Conservation (phyloP, 768 basidiomycete genomes). For the Tylopilus plumbeoviolaceoides region DNA sequence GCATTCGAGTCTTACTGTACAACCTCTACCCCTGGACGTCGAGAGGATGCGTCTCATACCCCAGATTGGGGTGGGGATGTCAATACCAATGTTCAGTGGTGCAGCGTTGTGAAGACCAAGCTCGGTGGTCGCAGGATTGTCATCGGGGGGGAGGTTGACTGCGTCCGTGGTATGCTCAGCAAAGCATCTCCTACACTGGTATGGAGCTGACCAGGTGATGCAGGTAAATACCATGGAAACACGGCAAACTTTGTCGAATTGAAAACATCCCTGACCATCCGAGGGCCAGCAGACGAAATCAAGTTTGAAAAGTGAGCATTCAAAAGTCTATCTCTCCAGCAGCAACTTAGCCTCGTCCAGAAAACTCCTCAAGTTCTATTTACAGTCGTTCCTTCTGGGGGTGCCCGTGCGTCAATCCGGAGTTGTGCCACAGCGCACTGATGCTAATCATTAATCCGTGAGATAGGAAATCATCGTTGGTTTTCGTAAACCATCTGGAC, state of each 20-base stretch:
- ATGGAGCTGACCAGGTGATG: neutral
- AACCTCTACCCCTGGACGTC: conserved; percentile 27
- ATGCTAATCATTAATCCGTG: conserved; percentile 2
- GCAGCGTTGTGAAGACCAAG: conserved; percentile 83
- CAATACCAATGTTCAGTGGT: conserved; percentile 89
- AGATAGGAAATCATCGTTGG: conserved; percentile 79
- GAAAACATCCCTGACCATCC: conserved; percentile 78
- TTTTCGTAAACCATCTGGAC: conserved; percentile 77
- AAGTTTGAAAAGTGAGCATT: conserved; percentile 71
- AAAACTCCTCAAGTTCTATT: conserved; percentile 89
- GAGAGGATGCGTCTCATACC: conserved; percentile 23
- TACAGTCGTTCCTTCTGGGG: conserved; percentile 87
- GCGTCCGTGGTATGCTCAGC: conserved; percentile 59
- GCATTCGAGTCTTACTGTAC: conserved; percentile 90
- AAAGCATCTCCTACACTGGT: neutral
- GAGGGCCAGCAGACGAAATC: conserved; percentile 57
- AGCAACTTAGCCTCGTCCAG: conserved; percentile 35
- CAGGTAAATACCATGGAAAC: conserved; percentile 58
- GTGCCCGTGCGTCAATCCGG: conserved; percentile 60
- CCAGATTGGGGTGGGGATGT: conserved; percentile 76
- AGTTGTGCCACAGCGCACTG: neutral
- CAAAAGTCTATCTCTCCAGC: neutral
- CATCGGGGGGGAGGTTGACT: conserved; percentile 91
- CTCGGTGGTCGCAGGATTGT: conserved; percentile 67
- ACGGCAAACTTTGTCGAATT: conserved; percentile 77